These are phyloP conservation scores for Spiraea crenata DNA, from an alignment of 331 rosid species.

Conservation along the genomic window DNA sequence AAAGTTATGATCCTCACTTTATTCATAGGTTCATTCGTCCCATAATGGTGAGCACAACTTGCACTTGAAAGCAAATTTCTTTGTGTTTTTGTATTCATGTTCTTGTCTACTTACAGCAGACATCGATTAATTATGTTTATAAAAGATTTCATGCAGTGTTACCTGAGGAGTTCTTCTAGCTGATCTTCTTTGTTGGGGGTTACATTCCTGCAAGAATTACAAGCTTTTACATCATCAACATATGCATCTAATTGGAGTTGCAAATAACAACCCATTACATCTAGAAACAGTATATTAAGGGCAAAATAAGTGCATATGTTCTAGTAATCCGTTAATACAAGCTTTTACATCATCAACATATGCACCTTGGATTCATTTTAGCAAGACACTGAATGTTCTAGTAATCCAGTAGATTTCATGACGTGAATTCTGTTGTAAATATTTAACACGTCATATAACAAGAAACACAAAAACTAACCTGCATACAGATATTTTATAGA, in stretches of 20 bases:
- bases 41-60: background rate
- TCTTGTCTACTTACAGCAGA: background rate
- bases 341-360: no score
- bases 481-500: conserved; percentile 61
- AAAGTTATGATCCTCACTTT: background rate
- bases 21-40: background rate
- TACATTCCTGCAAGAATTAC: conserved; percentile 52
- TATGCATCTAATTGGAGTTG: no score
- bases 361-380: no score
- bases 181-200: conserved; percentile 43
- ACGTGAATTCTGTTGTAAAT: conserved; percentile 1
- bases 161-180: conserved; percentile 82
- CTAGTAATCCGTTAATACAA: no score
- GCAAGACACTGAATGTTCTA: background rate
- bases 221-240: conserved; percentile 11
- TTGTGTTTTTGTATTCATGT: background rate
- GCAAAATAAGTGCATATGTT: no score
- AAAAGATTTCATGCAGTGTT: conserved; percentile 13
- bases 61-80: background rate
- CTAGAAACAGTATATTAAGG: no score
- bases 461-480: conserved; percentile 47
- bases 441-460: background rate
- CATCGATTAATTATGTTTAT: background rate
- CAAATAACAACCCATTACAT: no score
- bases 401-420: background rate